Evolutionary conservation across 225 moss, liverwort and hornwort genomes (phyloP).

Genomic region (Antitrichia curtipendula): DNA sequence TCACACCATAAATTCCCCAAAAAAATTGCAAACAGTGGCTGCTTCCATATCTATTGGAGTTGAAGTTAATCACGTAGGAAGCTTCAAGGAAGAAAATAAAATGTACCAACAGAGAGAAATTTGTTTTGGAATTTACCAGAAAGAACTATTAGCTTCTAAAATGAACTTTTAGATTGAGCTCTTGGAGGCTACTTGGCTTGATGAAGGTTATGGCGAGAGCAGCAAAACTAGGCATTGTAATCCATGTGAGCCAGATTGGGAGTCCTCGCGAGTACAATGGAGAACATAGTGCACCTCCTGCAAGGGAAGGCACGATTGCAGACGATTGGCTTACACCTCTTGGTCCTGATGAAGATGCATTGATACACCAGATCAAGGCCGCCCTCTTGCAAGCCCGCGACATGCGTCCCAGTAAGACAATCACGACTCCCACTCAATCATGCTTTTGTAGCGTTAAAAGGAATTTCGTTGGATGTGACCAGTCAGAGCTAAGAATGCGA

Average conservation of each 20-base stretch:
- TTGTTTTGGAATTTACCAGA: background rate
- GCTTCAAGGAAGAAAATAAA: background rate
- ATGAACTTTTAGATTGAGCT: background rate
- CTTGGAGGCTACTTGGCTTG: background rate
- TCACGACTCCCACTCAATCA: background rate
- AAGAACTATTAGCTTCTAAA: background rate
- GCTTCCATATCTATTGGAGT: background rate
- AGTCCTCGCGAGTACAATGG: constrained; percentile 14
- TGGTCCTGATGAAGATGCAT: constrained; percentile 53
- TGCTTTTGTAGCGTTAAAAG: background rate
- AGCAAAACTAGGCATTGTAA: constrained; percentile 44
- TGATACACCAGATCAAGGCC: constrained; percentile 66
- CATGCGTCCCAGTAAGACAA: constrained; percentile 32
- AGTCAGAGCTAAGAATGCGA: background rate
- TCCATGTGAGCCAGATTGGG: constrained; percentile 49
- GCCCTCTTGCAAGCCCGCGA: constrained; percentile 63
- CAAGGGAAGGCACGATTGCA: constrained; percentile 19
- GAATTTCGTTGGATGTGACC: background rate
- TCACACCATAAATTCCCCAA: background rate
- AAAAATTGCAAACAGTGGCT: background rate
- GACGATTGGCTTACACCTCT: constrained; percentile 55
- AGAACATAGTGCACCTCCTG: background rate
- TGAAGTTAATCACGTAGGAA: background rate
- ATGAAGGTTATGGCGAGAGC: constrained; percentile 53
- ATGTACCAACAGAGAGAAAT: background rate